These are phyloP conservation scores for Xylaria sp. DNA, from an alignment of 2,329 filamentous ascomycete genomes.

Conservation along the genomic window DNA sequence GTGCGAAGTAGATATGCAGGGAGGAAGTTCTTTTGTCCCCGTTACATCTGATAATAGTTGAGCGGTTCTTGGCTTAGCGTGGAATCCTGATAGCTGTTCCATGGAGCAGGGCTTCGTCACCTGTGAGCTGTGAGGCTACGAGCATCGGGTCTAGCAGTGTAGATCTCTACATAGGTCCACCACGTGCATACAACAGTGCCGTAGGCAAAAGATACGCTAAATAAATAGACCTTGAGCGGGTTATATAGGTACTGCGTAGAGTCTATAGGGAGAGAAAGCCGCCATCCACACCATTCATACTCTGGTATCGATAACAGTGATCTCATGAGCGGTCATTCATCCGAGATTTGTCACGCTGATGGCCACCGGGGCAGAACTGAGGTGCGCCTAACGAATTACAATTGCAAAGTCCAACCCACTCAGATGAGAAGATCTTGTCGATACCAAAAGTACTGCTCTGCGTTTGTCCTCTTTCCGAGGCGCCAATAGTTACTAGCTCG, in stretches of 20 bases:
- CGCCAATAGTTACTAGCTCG: neutral
- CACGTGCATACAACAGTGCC: neutral
- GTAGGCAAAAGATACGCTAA: neutral
- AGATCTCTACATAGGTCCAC: slow-evolving; percentile 3
- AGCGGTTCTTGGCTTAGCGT: slow-evolving; percentile 1
- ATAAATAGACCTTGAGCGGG: neutral
- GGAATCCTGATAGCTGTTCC: neutral
- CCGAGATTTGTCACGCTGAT: neutral
- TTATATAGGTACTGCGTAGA: neutral
- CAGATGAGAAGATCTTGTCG: neutral
- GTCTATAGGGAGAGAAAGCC: neutral
- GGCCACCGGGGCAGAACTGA: slow-evolving; percentile 6
- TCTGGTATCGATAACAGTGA: neutral
- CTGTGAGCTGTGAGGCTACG: neutral
- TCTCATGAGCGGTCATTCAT: slow-evolving; percentile 18
- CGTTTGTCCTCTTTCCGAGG: neutral
- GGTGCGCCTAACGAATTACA: slow-evolving; percentile 6
- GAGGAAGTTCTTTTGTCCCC: neutral
- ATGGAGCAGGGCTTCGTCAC: neutral
- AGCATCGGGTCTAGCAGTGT: neutral
- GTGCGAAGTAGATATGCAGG: neutral
- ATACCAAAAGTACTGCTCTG: neutral
- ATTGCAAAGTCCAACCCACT: slow-evolving; percentile 2
- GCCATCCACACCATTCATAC: slow-evolving; percentile 6
- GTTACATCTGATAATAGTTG: neutral